phyloP scores from a whole-genome alignment of 257 asterid genomes.

The Haberlea rhodopensis region DNA sequence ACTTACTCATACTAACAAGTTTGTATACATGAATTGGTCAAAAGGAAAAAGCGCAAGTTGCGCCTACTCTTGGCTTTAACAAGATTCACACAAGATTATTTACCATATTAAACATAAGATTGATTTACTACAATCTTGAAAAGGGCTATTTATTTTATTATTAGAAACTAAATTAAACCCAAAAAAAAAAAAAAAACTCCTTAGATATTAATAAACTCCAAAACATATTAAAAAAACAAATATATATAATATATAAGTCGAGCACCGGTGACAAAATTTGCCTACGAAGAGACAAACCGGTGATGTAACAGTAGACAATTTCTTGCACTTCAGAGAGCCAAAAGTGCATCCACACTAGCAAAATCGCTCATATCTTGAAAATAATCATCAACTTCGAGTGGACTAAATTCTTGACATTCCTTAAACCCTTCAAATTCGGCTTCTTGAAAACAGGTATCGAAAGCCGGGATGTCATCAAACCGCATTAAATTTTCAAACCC shows the following conservation, averaged over 20 bases:
- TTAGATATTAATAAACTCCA: too few species aligned
- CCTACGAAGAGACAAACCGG: slow-evolving; percentile 49
- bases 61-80: slow-evolving; percentile 38
- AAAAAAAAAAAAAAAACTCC: slow-evolving; percentile 3
- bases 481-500: slow-evolving; percentile 29
- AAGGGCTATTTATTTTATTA: slow-evolving; percentile 27
- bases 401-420: slow-evolving; percentile 38
- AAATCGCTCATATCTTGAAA: slow-evolving; percentile 51
- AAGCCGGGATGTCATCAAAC: slow-evolving; percentile 30
- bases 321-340: slow-evolving; percentile 28
- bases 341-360: slow-evolving; percentile 37
- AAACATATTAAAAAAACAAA: slow-evolving; percentile 19
- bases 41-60: slow-evolving; percentile 40
- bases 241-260: slow-evolving; percentile 29
- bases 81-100: slow-evolving; percentile 13
- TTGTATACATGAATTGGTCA: slow-evolving; percentile 42
- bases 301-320: slow-evolving; percentile 13
- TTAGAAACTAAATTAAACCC: too few species aligned
- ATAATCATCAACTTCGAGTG: slow-evolving; percentile 51
- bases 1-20: slow-evolving; percentile 16
- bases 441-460: slow-evolving; percentile 4
- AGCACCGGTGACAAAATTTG: slow-evolving; percentile 66
- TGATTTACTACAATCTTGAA: slow-evolving; percentile 14
- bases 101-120: too few species aligned
- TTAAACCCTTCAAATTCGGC: slow-evolving; percentile 32